Evolutionary conservation across 768 basidiomycete genomes (phyloP).

Genomic region (Lanmaoa pseudosensibilis): DNA sequence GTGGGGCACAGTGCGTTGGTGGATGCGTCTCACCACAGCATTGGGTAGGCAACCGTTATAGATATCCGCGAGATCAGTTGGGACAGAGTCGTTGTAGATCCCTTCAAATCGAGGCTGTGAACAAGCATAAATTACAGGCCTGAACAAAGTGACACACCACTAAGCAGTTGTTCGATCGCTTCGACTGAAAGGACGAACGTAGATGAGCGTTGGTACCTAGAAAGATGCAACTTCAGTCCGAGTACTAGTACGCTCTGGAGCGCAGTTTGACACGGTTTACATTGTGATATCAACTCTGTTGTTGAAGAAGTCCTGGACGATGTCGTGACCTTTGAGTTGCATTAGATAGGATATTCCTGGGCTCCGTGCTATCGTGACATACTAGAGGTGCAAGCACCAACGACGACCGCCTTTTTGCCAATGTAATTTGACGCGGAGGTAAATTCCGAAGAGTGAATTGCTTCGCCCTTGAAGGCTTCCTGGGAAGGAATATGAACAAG

Average conservation of each 20-base stretch:
- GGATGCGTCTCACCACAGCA: slow-evolving; percentile 14
- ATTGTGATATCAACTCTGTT: slow-evolving; percentile 33
- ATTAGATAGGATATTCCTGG: slow-evolving; percentile 6
- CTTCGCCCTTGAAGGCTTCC: slow-evolving; percentile 54
- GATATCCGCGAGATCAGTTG: slow-evolving; percentile 24
- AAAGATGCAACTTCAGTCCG: neutral
- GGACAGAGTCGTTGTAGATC: slow-evolving; percentile 20
- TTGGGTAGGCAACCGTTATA: slow-evolving; percentile 18
- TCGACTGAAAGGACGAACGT: slow-evolving; percentile 21
- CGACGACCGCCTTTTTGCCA: slow-evolving; percentile 66
- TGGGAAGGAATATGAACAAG: slow-evolving; percentile 10
- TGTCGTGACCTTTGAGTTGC: slow-evolving; percentile 33
- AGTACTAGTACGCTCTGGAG: neutral
- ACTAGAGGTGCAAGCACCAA: slow-evolving; percentile 69
- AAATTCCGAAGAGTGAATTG: slow-evolving; percentile 53
- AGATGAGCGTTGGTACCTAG: slow-evolving; percentile 28
- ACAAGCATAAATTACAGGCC: neutral
- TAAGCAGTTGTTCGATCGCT: slow-evolving; percentile 7
- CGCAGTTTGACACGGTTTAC: slow-evolving; percentile 3
- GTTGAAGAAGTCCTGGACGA: slow-evolving; percentile 37
- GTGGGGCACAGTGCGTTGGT: slow-evolving; percentile 20
- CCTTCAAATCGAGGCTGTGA: slow-evolving; percentile 1
- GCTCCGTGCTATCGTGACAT: slow-evolving; percentile 1
- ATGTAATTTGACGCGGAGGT: slow-evolving; percentile 46
- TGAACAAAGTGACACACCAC: slow-evolving; percentile 5